These are phyloP conservation scores for Poa annua DNA, from an alignment of 176 grass and related monocot species.

Conservation along the genomic window DNA sequence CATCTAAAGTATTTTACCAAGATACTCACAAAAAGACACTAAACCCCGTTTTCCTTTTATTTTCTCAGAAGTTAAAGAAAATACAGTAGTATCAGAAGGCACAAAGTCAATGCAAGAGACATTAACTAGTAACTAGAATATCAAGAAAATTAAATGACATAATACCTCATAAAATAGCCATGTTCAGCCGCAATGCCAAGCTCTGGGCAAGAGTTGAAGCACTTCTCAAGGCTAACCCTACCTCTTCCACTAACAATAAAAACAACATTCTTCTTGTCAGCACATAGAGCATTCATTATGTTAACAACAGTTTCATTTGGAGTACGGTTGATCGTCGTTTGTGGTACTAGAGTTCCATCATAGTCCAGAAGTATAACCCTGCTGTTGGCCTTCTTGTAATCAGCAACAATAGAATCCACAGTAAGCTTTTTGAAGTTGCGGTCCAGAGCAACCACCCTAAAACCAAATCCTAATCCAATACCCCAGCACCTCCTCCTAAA, in stretches of 20 bases:
- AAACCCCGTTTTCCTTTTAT: neutral
- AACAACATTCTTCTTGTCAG: constrained; percentile 52
- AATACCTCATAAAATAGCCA: constrained; percentile 71
- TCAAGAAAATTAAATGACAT: neutral
- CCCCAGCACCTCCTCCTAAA: constrained; percentile 62
- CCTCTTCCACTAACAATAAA: constrained; percentile 63
- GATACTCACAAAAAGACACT: neutral
- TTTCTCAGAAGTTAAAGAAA: too few species aligned
- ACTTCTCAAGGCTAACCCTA: constrained; percentile 57
- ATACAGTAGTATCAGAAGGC: constrained; percentile 1
- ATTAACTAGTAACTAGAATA: constrained; percentile 7
- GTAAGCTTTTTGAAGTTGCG: constrained; percentile 57
- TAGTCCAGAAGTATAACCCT: constrained; percentile 58
- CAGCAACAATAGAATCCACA: constrained; percentile 55
- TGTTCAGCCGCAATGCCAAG: constrained; percentile 75
- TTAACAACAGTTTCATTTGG: constrained; percentile 51
- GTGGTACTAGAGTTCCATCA: constrained; percentile 55
- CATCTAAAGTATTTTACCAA: neutral
- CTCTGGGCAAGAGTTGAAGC: constrained; percentile 56
- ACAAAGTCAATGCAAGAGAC: constrained; percentile 9
- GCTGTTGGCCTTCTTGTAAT: constrained; percentile 61
- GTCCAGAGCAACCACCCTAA: constrained; percentile 61
- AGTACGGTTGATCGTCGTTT: constrained; percentile 48
- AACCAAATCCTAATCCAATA: constrained; percentile 56
- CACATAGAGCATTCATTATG: constrained; percentile 56